These are phyloP conservation scores for Actinomortierella wolfii DNA, from an alignment of 371 early-diverging fungal genomes.

Conservation along the genomic window DNA sequence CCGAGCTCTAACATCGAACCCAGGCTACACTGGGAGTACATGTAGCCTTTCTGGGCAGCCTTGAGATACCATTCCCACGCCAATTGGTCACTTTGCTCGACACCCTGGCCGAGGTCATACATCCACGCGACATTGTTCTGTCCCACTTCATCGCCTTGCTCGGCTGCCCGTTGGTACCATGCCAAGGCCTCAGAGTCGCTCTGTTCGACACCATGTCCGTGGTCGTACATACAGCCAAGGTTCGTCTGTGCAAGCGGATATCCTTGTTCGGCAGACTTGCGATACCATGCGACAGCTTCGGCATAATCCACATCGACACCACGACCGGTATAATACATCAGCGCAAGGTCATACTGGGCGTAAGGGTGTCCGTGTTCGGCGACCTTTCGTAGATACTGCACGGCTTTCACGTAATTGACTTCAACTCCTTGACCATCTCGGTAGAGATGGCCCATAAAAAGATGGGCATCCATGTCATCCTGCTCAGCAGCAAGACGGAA, in stretches of 20 bases:
- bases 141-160: constrained; percentile 10
- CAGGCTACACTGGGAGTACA: constrained; percentile 16
- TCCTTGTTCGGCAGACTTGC: constrained; percentile 46
- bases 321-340: constrained; percentile 47
- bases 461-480: no score
- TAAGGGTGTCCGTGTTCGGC: constrained; percentile 48
- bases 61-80: constrained; percentile 47
- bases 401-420: constrained; percentile 46
- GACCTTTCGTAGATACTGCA: constrained; percentile 45
- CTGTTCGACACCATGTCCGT: constrained; percentile 37
- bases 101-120: constrained; percentile 19
- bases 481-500: no score
- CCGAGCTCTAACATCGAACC: constrained; percentile 51
- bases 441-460: no score
- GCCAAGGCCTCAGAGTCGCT: constrained; percentile 9
- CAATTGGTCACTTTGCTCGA: constrained; percentile 1
- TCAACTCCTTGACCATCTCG: constrained; percentile 50
- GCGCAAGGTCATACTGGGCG: constrained; percentile 51
- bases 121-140: constrained; percentile 62
- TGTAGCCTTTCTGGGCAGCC: constrained; percentile 45
- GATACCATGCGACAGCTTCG: constrained; percentile 44
- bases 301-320: constrained; percentile 34
- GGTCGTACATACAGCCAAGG: constrained; percentile 51
- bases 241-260: constrained; percentile 50
- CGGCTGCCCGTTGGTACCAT: constrained; percentile 34